These are phyloP conservation scores for Fusarium coffeatum DNA, from an alignment of 2,329 filamentous ascomycete genomes.

Conservation along the genomic window DNA sequence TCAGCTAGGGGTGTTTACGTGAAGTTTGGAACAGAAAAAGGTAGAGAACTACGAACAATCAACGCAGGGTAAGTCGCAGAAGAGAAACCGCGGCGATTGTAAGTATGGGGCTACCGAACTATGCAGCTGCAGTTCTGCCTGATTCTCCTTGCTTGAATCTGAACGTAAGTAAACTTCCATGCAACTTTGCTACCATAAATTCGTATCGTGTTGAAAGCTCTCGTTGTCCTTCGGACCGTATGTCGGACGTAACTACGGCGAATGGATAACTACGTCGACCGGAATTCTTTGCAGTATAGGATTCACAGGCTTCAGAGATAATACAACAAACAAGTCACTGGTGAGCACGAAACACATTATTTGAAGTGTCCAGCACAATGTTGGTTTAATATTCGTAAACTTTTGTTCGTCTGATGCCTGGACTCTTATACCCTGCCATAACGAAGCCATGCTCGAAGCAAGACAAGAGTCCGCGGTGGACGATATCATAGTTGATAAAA, in stretches of 20 bases:
- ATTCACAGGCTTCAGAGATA: neutral
- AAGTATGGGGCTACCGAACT: neutral
- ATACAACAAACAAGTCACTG: neutral
- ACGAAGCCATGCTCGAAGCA: neutral
- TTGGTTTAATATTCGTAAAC: neutral
- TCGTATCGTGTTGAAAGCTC: neutral
- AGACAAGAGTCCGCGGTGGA: neutral
- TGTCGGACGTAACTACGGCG: neutral
- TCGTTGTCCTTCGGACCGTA: neutral
- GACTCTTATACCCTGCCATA: neutral
- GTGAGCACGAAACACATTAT: neutral
- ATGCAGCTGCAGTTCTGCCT: neutral
- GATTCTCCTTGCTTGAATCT: neutral
- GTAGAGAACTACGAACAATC: neutral
- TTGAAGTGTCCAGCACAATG: neutral
- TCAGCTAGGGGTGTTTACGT: neutral
- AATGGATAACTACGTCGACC: neutral
- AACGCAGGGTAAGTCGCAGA: neutral
- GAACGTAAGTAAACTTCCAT: neutral
- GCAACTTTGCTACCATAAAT: neutral
- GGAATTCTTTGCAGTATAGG: neutral
- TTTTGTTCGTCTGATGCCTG: neutral
- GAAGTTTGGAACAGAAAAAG: neutral
- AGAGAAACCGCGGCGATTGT: neutral
- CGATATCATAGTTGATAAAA: conserved; percentile 22